Conservation (phyloP, 202 grass and related monocot genomes). For the Musa balbisiana region DNA sequence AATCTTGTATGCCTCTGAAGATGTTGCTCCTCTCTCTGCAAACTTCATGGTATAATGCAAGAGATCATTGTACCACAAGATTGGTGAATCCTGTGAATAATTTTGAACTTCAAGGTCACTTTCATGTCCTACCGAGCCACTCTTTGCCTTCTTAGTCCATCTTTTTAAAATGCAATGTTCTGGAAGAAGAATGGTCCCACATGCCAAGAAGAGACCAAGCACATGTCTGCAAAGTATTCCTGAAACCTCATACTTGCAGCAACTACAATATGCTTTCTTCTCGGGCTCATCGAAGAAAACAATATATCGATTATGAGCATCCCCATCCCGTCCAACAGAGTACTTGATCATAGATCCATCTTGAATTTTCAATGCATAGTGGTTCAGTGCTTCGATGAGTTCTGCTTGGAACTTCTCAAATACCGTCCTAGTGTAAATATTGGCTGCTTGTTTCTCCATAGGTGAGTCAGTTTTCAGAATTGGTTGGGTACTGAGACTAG, state of each 20-base stretch:
- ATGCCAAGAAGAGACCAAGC: conserved; percentile 55
- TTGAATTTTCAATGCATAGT: conserved; percentile 69
- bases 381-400: conserved; percentile 55
- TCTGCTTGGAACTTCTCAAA: conserved; percentile 77
- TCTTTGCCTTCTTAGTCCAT: conserved; percentile 76
- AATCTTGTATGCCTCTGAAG: conserved; percentile 51
- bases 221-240: conserved; percentile 84
- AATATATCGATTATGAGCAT: conserved; percentile 43
- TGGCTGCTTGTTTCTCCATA: conserved; percentile 82
- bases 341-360: conserved; percentile 65
- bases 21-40: conserved; percentile 72
- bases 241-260: conserved; percentile 57
- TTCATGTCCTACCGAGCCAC: conserved; percentile 37
- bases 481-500: conserved; percentile 32
- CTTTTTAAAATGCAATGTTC: conserved; percentile 57
- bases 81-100: conserved; percentile 34
- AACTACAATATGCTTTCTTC: conserved; percentile 82
- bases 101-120: conserved; percentile 36
- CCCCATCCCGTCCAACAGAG: conserved; percentile 44
- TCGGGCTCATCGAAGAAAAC: conserved; percentile 53
- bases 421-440: conserved; percentile 59
- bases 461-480: conserved; percentile 54
- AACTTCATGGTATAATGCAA: conserved; percentile 55
- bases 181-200: conserved; percentile 47
- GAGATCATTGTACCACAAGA: conserved; percentile 60